phyloP scores from a whole-genome alignment of 2,329 filamentous ascomycete genomes.

The Eutypella sp. region DNA sequence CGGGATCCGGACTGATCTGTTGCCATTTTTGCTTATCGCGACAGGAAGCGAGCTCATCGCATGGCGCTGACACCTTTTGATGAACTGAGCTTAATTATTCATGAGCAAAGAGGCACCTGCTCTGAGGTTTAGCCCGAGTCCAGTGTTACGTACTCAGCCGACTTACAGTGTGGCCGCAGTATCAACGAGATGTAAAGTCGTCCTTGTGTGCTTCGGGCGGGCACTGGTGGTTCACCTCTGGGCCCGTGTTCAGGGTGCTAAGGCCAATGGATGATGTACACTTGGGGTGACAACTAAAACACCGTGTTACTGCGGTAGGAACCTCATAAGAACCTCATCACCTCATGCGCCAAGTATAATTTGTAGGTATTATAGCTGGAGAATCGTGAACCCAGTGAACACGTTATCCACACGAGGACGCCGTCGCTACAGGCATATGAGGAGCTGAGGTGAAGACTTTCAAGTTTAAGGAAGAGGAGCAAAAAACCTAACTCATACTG shows the following conservation, averaged over 20 bases:
- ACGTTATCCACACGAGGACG: too few relatives aligned
- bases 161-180: too few relatives aligned
- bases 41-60: not conserved
- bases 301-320: too few relatives aligned
- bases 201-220: too few relatives aligned
- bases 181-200: too few relatives aligned
- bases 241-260: too few relatives aligned
- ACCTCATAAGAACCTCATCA: too few relatives aligned
- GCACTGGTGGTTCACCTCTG: too few relatives aligned
- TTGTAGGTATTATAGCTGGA: not conserved
- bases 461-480: not conserved
- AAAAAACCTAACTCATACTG: not conserved
- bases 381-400: too few relatives aligned
- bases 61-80: not conserved
- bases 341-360: not conserved
- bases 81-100: not conserved
- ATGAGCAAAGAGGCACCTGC: not conserved
- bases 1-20: not conserved
- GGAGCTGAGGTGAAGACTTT: not conserved
- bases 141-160: not conserved
- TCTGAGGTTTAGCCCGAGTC: not conserved
- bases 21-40: not conserved
- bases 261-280: too few relatives aligned
- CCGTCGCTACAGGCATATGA: too few relatives aligned
- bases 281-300: too few relatives aligned